Conservation (phyloP, 2,329 filamentous ascomycete genomes). For the Grosmannia huntii region DNA sequence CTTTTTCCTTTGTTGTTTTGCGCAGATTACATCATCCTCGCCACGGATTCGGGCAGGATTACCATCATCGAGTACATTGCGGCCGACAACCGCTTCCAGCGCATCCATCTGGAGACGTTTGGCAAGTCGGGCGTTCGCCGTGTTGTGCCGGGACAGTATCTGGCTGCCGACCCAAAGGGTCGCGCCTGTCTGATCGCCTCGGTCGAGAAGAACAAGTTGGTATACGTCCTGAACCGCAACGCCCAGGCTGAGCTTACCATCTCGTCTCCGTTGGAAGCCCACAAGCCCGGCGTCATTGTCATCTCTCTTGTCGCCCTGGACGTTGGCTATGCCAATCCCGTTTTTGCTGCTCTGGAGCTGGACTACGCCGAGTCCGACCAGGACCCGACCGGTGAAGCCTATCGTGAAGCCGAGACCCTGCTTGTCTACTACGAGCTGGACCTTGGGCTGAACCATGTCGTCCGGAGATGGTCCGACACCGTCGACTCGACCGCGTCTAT, state of each 20-base stretch:
- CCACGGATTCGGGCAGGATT: slow-evolving; percentile 90
- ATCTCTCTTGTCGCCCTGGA: slow-evolving; percentile 81
- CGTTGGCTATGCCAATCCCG: slow-evolving; percentile 91
- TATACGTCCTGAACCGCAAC: slow-evolving; percentile 95
- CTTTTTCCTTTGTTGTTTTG: not conserved
- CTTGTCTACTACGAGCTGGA: slow-evolving; percentile 97
- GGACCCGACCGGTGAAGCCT: slow-evolving; percentile 74
- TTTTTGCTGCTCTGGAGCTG: slow-evolving; percentile 89
- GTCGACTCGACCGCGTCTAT: slow-evolving; percentile 83
- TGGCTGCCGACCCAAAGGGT: slow-evolving; percentile 90
- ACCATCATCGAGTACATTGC: slow-evolving; percentile 86
- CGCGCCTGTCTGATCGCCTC: slow-evolving; percentile 90
- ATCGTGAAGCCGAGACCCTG: slow-evolving; percentile 72
- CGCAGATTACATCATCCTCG: slow-evolving; percentile 91
- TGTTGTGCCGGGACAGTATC: slow-evolving; percentile 89
- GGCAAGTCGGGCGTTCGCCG: slow-evolving; percentile 92
- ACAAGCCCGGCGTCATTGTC: slow-evolving; percentile 83
- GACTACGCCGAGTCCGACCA: slow-evolving; percentile 88
- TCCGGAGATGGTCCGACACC: slow-evolving; percentile 88
- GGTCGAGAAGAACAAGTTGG: slow-evolving; percentile 97
- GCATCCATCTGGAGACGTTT: slow-evolving; percentile 92
- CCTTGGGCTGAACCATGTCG: slow-evolving; percentile 90
- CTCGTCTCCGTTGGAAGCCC: slow-evolving; percentile 90
- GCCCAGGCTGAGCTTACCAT: slow-evolving; percentile 91
- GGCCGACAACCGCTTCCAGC: slow-evolving; percentile 73